phyloP scores from a whole-genome alignment of 495 filamentous ascomycete species.

The Aspergillus bertholletiae region DNA sequence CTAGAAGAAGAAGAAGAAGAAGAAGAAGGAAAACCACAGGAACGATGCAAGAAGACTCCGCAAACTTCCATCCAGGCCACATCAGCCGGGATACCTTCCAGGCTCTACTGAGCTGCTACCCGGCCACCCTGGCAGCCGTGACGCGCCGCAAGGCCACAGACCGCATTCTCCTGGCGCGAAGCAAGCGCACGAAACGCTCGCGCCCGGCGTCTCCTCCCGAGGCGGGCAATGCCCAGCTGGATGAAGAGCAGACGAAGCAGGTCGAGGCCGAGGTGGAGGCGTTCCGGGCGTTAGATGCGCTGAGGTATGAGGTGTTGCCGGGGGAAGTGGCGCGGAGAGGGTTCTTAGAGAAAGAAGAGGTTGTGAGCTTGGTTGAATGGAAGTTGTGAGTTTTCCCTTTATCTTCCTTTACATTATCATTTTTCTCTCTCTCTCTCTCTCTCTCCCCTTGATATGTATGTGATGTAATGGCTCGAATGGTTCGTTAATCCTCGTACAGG shows the following conservation, averaged over 20 bases:
- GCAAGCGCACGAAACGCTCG: neutral
- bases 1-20: too few species aligned
- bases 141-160: constrained; percentile 22
- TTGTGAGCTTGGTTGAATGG: constrained; percentile 61
- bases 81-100: constrained; percentile 33
- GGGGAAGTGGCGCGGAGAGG: constrained; percentile 11
- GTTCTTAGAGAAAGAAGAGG: constrained; percentile 30
- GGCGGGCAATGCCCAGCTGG: constrained; percentile 8
- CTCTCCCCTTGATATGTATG: too few species aligned
- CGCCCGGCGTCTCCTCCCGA: neutral
- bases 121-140: constrained; percentile 24
- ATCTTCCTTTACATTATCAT: neutral
- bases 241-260: constrained; percentile 8
- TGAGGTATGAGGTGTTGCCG: constrained; percentile 34
- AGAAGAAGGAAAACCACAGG: too few species aligned
- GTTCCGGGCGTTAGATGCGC: constrained; percentile 28
- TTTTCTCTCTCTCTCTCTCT: too few species aligned
- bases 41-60: too few species aligned
- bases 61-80: constrained; percentile 22
- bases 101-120: constrained; percentile 28
- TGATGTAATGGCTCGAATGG: too few species aligned
- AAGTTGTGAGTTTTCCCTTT: constrained; percentile 59
- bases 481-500: too few species aligned
- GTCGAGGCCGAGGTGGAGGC: constrained; percentile 13
- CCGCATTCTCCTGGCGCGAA: neutral